A percentile compares a stretch with the other conserved stretches of the same genome.
These are phyloP conservation scores for Phoenix roebelenii DNA, from an alignment of 176 grass and related monocot species.

Conservation along the genomic window DNA sequence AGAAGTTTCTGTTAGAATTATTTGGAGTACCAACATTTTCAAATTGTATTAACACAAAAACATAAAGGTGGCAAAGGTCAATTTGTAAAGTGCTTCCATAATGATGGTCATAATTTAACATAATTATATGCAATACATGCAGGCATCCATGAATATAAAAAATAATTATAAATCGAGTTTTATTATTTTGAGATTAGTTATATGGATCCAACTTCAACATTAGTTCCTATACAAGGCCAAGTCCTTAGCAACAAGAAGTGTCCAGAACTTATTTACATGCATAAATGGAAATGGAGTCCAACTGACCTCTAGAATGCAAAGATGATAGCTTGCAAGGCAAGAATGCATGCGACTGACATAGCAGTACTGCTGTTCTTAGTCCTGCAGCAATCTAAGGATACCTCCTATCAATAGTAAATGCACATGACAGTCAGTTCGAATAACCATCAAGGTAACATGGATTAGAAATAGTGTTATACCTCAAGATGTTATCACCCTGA, in stretches of 20 bases:
- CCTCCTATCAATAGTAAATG: slow-evolving; percentile 29
- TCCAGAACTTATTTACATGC: neutral
- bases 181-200: too few relatives aligned
- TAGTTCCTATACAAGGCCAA: neutral
- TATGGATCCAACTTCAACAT: too few relatives aligned
- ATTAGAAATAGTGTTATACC: slow-evolving; percentile 26
- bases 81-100: too few relatives aligned
- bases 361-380: slow-evolving; percentile 66
- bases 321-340: slow-evolving; percentile 74
- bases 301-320: slow-evolving; percentile 80
- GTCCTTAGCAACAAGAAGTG: neutral
- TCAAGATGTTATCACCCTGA: slow-evolving; percentile 40
- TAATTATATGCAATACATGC: too few relatives aligned
- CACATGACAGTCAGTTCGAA: slow-evolving; percentile 3
- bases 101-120: too few relatives aligned
- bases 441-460: neutral
- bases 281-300: neutral
- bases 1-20: too few relatives aligned
- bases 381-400: slow-evolving; percentile 88
- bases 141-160: too few relatives aligned
- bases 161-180: too few relatives aligned
- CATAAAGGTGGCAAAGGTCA: too few relatives aligned
- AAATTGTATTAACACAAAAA: too few relatives aligned
- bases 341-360: slow-evolving; percentile 39
- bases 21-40: too few relatives aligned